Conservation (phyloP, 768 basidiomycete species). For the Tylopilus subfusipes region DNA sequence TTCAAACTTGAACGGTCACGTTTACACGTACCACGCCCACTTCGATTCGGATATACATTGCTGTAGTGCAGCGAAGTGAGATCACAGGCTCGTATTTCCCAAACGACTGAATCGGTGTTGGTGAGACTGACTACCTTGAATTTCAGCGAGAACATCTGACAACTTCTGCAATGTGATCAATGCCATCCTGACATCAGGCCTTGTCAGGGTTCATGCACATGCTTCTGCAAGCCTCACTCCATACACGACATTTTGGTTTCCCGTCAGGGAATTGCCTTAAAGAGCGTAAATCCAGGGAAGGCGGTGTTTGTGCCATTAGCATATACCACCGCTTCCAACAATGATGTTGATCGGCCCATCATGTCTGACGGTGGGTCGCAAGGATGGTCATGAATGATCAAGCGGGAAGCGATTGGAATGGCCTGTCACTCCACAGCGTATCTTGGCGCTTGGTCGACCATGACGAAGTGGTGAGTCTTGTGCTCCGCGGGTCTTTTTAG, state of each 20-base stretch:
- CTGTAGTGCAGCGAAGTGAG: no score
- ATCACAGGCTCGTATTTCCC: no score
- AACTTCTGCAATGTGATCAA: not conserved
- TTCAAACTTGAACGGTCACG: no score
- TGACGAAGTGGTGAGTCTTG: not conserved
- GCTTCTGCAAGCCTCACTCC: not conserved
- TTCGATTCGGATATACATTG: no score
- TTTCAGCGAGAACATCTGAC: not conserved
- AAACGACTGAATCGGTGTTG: no score
- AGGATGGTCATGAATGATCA: not conserved
- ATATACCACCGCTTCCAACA: not conserved
- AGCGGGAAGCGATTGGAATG: not conserved
- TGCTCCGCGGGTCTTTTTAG: not conserved
- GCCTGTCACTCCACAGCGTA: not conserved
- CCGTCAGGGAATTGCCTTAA: not conserved
- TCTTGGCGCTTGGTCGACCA: slow-evolving; percentile 1
- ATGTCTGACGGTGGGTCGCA: not conserved
- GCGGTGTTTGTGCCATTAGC: not conserved
- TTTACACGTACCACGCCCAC: no score
- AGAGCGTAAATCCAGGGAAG: not conserved
- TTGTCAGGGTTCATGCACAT: not conserved
- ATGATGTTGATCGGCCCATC: not conserved
- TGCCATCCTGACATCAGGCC: not conserved
- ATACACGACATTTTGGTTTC: not conserved
- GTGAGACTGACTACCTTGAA: not conserved